A percentile compares a stretch with the other conserved stretches of the same genome.
These are phyloP conservation scores for Colletotrichum falcatum DNA, from an alignment of 2,329 filamentous ascomycete species.

Conservation along the genomic window DNA sequence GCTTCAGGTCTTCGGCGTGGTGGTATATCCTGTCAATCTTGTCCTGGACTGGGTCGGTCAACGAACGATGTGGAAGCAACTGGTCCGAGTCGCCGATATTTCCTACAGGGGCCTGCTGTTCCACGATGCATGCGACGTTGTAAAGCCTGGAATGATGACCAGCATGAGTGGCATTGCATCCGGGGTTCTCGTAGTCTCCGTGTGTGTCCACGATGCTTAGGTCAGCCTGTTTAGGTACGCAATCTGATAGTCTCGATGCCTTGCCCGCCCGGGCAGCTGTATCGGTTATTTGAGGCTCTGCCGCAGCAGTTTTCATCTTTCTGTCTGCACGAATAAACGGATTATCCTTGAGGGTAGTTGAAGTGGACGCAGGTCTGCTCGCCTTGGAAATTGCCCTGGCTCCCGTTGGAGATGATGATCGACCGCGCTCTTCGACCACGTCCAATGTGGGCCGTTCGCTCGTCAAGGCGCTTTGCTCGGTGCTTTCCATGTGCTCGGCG, in stretches of 20 bases:
- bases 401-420: background rate
- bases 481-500: background rate
- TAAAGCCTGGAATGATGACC: slow-evolving; percentile 49
- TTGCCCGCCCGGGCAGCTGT: slow-evolving; percentile 42
- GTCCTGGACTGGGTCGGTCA: slow-evolving; percentile 40
- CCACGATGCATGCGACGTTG: slow-evolving; percentile 48
- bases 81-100: slow-evolving; percentile 19
- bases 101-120: slow-evolving; percentile 31
- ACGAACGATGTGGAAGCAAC: slow-evolving; percentile 5
- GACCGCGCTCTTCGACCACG: background rate
- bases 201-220: slow-evolving; percentile 40
- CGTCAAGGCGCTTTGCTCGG: background rate
- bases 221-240: slow-evolving; percentile 43
- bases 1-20: slow-evolving; percentile 51
- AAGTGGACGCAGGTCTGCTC: slow-evolving; percentile 14
- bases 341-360: slow-evolving; percentile 46
- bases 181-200: slow-evolving; percentile 46
- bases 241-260: slow-evolving; percentile 47
- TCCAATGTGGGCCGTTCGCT: background rate
- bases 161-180: slow-evolving; percentile 45
- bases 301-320: slow-evolving; percentile 40
- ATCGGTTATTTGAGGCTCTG: slow-evolving; percentile 44
- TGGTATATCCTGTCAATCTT: slow-evolving; percentile 49
- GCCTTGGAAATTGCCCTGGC: slow-evolving; percentile 16
- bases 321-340: slow-evolving; percentile 51